Evolutionary conservation across 139 green algal species (phyloP).

Genomic region (Coelastrella sp.): DNA sequence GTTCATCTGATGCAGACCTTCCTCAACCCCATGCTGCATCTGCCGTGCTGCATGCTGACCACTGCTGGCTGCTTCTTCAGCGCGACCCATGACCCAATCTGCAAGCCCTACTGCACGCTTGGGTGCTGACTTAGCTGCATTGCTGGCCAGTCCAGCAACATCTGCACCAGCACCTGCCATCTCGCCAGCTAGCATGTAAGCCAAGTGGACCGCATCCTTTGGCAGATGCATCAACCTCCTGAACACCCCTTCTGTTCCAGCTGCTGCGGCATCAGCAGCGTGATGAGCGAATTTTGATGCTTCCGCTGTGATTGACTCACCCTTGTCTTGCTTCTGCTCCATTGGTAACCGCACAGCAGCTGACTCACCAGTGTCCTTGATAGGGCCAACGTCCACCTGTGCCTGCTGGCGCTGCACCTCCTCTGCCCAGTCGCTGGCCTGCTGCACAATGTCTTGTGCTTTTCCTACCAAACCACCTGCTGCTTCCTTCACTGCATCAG

Average conservation of each 20-base stretch:
- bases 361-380: neutral
- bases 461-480: neutral
- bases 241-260: neutral
- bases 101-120: neutral
- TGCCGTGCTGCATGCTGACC: neutral
- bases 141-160: conserved; percentile 1
- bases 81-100: neutral
- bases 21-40: neutral
- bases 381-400: neutral
- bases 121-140: neutral
- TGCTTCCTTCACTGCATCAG: neutral
- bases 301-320: neutral
- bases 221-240: neutral
- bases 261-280: neutral
- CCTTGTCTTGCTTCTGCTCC: neutral
- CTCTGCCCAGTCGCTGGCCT: neutral
- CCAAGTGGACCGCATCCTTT: neutral
- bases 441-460: neutral
- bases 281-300: neutral
- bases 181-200: conserved; percentile 14
- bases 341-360: neutral
- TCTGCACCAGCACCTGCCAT: neutral
- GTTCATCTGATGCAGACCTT: neutral
- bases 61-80: conserved; percentile 2
- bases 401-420: neutral